Evolutionary conservation across 495 filamentous ascomycete species (phyloP).

Genomic region (Bacidia rubella): DNA sequence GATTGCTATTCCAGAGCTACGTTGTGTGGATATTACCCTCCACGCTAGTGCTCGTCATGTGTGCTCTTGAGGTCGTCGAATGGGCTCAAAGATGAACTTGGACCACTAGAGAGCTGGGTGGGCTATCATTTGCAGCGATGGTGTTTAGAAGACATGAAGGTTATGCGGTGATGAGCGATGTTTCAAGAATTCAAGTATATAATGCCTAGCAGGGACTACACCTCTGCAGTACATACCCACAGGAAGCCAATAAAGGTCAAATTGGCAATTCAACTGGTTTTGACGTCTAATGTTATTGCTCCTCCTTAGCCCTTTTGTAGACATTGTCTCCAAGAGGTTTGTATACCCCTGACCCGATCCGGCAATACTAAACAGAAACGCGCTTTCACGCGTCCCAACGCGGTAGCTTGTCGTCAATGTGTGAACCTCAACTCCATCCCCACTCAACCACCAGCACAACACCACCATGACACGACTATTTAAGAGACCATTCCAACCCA

Average conservation of each 20-base stretch:
- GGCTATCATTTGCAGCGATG: neutral
- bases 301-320: no score
- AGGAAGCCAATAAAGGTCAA: no score
- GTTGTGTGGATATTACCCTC: slow-evolving; percentile 95
- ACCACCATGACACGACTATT: slow-evolving; percentile 8
- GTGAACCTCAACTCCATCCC: neutral
- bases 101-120: neutral
- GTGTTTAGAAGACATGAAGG: neutral
- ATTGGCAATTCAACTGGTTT: no score
- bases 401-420: neutral
- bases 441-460: neutral
- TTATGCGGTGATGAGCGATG: neutral
- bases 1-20: slow-evolving; percentile 91
- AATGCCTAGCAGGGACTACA: no score
- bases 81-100: slow-evolving; percentile 44
- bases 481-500: slow-evolving; percentile 32
- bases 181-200: no score
- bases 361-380: no score
- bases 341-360: no score
- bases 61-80: slow-evolving; percentile 83
- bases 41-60: slow-evolving; percentile 79
- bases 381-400: neutral
- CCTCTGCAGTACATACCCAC: no score
- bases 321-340: no score
- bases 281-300: no score